Percentiles rank a stretch among this genome's conserved stretches.
Conservation (phyloP, 306 rosid species). For the Amphicarpaea edgeworthii region DNA sequence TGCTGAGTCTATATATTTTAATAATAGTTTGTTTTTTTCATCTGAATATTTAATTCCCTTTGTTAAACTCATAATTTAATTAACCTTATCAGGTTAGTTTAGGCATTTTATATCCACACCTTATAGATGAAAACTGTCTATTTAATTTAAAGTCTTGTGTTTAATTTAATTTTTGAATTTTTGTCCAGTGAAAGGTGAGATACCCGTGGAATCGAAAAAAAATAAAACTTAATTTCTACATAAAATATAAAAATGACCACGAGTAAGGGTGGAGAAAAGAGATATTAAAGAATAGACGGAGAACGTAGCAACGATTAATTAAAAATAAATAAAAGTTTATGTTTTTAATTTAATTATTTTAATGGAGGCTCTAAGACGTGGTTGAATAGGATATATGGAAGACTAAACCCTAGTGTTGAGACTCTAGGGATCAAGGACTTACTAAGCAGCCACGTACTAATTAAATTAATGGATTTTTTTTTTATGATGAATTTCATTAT, state of each 20-base stretch:
- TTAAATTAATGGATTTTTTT: no score
- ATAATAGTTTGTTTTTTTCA: background rate
- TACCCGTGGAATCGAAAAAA: no score
- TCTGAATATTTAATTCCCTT: constrained; percentile 4
- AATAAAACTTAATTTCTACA: no score
- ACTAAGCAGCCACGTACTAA: background rate
- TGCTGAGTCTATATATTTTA: constrained; percentile 23
- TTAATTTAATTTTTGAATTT: no score
- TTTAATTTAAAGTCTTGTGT: no score
- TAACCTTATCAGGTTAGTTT: no score
- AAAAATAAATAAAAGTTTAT: background rate
- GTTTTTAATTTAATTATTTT: background rate
- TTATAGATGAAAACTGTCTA: no score
- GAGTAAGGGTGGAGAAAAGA: background rate
- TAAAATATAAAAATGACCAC: constrained; percentile 1
- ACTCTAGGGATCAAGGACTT: background rate
- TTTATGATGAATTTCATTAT: no score
- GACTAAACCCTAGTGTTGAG: background rate
- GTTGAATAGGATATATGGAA: background rate
- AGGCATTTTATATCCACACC: no score
- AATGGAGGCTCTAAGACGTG: background rate
- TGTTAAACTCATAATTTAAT: background rate
- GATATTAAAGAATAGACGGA: background rate
- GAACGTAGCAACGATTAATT: background rate
- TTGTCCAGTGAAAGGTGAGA: no score